Conservation (phyloP, 192 early-diverging fungal species). For the Coemansia sp. region DNA sequence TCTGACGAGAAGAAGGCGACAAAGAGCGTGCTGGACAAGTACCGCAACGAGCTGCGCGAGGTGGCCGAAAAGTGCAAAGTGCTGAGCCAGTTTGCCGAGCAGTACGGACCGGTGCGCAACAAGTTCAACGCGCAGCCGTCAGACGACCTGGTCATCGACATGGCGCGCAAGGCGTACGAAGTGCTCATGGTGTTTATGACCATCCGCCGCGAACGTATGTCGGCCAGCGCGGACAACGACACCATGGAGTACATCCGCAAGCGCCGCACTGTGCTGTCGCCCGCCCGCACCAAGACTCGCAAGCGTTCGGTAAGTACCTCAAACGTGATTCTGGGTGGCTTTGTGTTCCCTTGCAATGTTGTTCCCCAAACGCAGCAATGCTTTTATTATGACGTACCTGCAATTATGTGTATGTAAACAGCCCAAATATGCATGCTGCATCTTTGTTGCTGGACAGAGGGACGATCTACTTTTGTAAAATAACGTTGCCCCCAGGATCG, state of each 20-base stretch:
- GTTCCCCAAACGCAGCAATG: too few species aligned
- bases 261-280: slow-evolving; percentile 55
- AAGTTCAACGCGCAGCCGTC: slow-evolving; percentile 56
- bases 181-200: slow-evolving; percentile 57
- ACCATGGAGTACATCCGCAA: slow-evolving; percentile 60
- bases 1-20: slow-evolving; percentile 15
- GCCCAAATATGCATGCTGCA: too few species aligned
- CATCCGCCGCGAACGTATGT: slow-evolving; percentile 54
- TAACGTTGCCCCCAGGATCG: not conserved
- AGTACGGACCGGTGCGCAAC: slow-evolving; percentile 53
- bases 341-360: not conserved
- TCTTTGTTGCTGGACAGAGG: too few species aligned
- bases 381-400: too few species aligned
- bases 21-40: slow-evolving; percentile 44
- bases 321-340: not conserved
- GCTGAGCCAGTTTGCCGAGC: slow-evolving; percentile 51
- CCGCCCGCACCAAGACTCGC: slow-evolving; percentile 40
- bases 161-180: slow-evolving; percentile 57
- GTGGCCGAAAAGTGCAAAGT: slow-evolving; percentile 54
- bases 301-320: slow-evolving; percentile 54
- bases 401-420: too few species aligned
- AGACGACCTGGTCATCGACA: slow-evolving; percentile 55
- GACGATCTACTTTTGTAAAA: too few species aligned
- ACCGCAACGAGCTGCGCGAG: slow-evolving; percentile 43
- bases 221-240: slow-evolving; percentile 47